Conservation (phyloP, 106 monocot genomes). For the Dendrobium chrysotoxum region DNA sequence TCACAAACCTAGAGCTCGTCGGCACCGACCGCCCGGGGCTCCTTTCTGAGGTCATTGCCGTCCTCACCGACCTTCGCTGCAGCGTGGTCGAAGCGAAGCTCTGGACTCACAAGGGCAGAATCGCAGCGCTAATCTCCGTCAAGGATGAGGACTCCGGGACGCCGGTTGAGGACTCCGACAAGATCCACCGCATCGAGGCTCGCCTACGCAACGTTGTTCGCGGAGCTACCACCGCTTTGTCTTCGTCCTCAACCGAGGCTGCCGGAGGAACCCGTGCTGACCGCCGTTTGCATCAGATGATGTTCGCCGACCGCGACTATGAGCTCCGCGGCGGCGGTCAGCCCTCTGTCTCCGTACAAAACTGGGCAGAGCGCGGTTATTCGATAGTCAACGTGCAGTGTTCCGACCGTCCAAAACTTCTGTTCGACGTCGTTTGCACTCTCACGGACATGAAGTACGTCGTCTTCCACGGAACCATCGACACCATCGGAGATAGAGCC, state of each 20-base stretch:
- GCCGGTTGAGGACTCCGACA: slow-evolving; percentile 16
- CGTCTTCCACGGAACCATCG: slow-evolving; percentile 79
- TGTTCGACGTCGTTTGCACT: slow-evolving; percentile 88
- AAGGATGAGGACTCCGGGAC: slow-evolving; percentile 25
- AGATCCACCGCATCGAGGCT: slow-evolving; percentile 30
- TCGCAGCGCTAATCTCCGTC: slow-evolving; percentile 40
- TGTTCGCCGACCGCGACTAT: slow-evolving; percentile 62
- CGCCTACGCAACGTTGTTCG: slow-evolving; percentile 47
- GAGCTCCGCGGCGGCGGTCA: slow-evolving; percentile 14
- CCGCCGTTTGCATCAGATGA: slow-evolving; percentile 48
- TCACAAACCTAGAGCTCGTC: slow-evolving; percentile 43
- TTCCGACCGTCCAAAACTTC: slow-evolving; percentile 73
- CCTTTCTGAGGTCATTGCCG: slow-evolving; percentile 59
- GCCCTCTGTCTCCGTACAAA: slow-evolving; percentile 57
- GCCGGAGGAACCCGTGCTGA: slow-evolving; percentile 16
- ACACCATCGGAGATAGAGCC: slow-evolving; percentile 58
- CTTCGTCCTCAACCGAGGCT: slow-evolving; percentile 10
- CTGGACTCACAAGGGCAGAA: slow-evolving; percentile 55
- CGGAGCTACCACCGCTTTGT: slow-evolving; percentile 20
- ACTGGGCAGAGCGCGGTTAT: slow-evolving; percentile 77
- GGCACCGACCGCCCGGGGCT: slow-evolving; percentile 56
- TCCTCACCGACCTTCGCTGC: slow-evolving; percentile 46
- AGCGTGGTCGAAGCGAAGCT: slow-evolving; percentile 38
- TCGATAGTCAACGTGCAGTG: slow-evolving; percentile 78
- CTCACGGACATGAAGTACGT: slow-evolving; percentile 92